Evolutionary conservation across 176 grass and related monocot species (phyloP), one percentile per base, ranked within the genome.

Genomic region (Aegilops speltoides): DNA sequence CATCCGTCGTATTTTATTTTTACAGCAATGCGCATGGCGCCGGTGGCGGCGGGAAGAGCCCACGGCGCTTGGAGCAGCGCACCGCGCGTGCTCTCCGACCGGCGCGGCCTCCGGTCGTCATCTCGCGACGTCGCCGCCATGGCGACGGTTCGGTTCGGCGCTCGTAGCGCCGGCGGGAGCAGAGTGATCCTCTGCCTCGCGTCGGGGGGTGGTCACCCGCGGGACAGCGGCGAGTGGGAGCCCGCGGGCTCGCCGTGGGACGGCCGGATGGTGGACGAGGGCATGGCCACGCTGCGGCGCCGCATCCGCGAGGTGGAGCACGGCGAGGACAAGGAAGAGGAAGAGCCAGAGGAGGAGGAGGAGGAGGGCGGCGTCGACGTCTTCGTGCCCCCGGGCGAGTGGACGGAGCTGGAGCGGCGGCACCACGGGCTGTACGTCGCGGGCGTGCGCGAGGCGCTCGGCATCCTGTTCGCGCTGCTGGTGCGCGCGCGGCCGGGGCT

Each of bases 361-460:
- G 77, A 60, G 19, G 14, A 6, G 0, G 45, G 43, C 0, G 67
- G 25, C 8, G 22, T 3, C 15, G 74, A 16, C 22, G 22, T 0
- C 31, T 13, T 1, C 23, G 77, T 13, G 32, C 64, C 77, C 45
- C 88, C 88, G 62, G 20, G 14, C 1, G 48, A 81, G 11, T 94
- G 94, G 94, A 88, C 82, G 79, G 89, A 84, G 43, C 87, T 91
- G 92, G 92, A 97, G 78, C 91, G 87, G 84, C 88, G 89, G 63
- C 88, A 91, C 68, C 62, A 92, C 68, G 82, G 56, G 86, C 84
- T 73, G 76, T 93, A 89, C 83, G 62, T 82, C 22, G 82, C 83
- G 0, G 91, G 87, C 69, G 95, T 93, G 68, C 89, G 65, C 65
- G 76, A 69, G 22, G 64, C 89, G 59, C 41, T 76, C 45, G 91